phyloP scores from a whole-genome alignment of 169 alveolate species.

The Babesia ovata region DNA sequence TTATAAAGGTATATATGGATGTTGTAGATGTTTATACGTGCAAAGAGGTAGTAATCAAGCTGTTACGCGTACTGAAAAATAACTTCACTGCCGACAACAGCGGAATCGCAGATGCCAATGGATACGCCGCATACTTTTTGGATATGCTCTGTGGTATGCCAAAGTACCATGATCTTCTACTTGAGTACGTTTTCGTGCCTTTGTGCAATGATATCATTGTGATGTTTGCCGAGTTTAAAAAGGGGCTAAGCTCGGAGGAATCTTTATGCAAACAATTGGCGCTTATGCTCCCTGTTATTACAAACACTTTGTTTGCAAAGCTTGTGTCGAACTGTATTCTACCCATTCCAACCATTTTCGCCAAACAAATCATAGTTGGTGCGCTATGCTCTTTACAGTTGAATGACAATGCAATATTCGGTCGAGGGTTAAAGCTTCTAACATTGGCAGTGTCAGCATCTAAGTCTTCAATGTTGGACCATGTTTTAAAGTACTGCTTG shows the following conservation, averaged over 20 bases:
- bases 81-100: constrained; percentile 13
- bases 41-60: neutral
- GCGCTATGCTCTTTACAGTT: constrained; percentile 20
- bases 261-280: neutral
- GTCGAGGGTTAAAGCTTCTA: constrained; percentile 28
- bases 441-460: constrained; percentile 28
- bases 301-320: constrained; percentile 28
- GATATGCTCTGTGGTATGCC: constrained; percentile 41
- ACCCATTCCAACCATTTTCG: neutral
- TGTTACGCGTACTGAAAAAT: constrained; percentile 13
- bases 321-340: neutral
- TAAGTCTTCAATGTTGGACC: constrained; percentile 12
- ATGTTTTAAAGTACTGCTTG: constrained; percentile 4
- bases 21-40: constrained; percentile 3
- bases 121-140: constrained; percentile 47
- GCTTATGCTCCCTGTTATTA: constrained; percentile 15
- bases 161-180: constrained; percentile 12
- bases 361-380: constrained; percentile 1
- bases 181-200: constrained; percentile 38
- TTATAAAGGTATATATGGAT: constrained; percentile 27
- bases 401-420: neutral
- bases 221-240: constrained; percentile 3
- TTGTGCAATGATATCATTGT: constrained; percentile 21
- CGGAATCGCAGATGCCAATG: constrained; percentile 16
- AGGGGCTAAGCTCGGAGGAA: neutral